Evolutionary conservation across 257 asterid species (phyloP).

Genomic region (Fraxinus anomala): DNA sequence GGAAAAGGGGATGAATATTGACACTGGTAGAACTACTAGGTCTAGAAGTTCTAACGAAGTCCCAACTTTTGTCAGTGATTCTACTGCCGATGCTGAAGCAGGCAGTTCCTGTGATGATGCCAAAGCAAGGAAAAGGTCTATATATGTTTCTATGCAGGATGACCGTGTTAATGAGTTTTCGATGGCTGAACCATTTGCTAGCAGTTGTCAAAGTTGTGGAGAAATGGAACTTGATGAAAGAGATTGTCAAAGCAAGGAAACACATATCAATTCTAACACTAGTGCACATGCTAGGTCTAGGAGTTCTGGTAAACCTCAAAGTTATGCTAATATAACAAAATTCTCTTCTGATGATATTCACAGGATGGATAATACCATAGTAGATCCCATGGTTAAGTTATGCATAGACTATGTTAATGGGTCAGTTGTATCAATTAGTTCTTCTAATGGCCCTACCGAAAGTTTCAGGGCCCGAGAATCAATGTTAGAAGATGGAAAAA

Average conservation of each 20-base stretch:
- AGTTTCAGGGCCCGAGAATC: slow-evolving; percentile 34
- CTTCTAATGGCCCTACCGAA: slow-evolving; percentile 32
- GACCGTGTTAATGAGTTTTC: slow-evolving; percentile 24
- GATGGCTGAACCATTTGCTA: slow-evolving; percentile 28
- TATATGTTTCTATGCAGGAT: slow-evolving; percentile 20
- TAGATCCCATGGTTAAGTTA: slow-evolving; percentile 23
- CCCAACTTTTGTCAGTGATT: slow-evolving; percentile 32
- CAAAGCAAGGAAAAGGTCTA: slow-evolving; percentile 25
- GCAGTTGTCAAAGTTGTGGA: slow-evolving; percentile 28
- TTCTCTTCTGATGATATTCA: slow-evolving; percentile 31
- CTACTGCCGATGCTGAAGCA: slow-evolving; percentile 28
- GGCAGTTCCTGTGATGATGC: slow-evolving; percentile 24
- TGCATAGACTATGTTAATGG: slow-evolving; percentile 31
- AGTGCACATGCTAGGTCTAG: slow-evolving; percentile 33
- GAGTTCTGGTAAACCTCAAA: slow-evolving; percentile 31
- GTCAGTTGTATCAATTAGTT: slow-evolving; percentile 29
- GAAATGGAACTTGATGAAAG: slow-evolving; percentile 21
- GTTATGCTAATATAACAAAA: slow-evolving; percentile 36
- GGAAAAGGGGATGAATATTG: slow-evolving; percentile 29
- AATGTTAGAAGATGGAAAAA: slow-evolving; percentile 36
- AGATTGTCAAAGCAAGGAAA: slow-evolving; percentile 34
- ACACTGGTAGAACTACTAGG: slow-evolving; percentile 33
- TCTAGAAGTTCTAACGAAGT: slow-evolving; percentile 30
- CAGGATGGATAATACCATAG: slow-evolving; percentile 26
- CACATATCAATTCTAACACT: slow-evolving; percentile 24